Conservation (phyloP, 768 basidiomycete genomes). For the Macrolepiota dolichaula region DNA sequence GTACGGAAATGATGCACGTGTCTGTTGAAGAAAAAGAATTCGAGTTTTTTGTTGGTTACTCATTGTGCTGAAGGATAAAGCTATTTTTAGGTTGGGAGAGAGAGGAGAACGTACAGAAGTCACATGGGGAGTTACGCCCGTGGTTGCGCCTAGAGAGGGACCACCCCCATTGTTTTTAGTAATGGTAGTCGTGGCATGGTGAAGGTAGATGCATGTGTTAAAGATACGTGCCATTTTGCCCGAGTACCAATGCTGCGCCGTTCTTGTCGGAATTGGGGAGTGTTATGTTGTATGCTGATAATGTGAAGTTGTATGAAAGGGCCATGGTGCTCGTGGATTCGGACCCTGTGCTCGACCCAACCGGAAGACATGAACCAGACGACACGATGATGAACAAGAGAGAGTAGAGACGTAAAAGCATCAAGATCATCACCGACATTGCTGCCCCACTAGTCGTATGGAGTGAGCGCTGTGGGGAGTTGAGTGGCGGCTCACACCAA, state of each 20-base stretch:
- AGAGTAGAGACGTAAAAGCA: neutral
- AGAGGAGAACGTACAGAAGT: conserved; percentile 46
- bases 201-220: neutral
- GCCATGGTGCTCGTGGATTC: neutral
- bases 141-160: conserved; percentile 28
- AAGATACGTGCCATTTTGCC: conserved; percentile 29
- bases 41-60: neutral
- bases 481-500: neutral
- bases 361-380: neutral
- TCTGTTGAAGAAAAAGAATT: neutral
- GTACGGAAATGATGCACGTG: conserved; percentile 44
- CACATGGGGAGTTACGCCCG: conserved; percentile 36
- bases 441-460: neutral
- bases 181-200: neutral
- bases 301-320: conserved; percentile 39
- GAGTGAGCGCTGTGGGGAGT: neutral
- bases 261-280: conserved; percentile 39
- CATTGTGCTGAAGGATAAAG: neutral
- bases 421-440: neutral
- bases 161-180: neutral
- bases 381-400: neutral
- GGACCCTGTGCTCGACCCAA: neutral
- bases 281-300: conserved; percentile 41
- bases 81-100: neutral
- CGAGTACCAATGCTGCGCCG: conserved; percentile 44